Conservation (phyloP, 164 flowering plant species). For the Aristolochia californica region DNA sequence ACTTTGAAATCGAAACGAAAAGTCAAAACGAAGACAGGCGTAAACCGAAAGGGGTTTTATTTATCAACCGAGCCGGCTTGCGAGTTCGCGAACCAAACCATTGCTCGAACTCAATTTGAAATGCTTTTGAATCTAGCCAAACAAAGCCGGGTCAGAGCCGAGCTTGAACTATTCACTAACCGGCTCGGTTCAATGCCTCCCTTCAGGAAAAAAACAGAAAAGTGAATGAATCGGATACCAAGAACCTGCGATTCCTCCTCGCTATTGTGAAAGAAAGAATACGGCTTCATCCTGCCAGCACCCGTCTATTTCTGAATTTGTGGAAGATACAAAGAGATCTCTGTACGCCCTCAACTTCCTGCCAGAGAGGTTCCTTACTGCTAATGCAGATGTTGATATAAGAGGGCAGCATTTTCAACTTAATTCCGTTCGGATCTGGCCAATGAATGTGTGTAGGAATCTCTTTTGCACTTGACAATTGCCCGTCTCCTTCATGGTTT, state of each 20-base stretch:
- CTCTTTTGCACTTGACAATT: constrained; percentile 14
- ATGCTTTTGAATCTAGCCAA: too few species aligned
- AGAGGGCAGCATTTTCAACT: constrained; percentile 14
- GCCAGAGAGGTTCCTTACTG: constrained; percentile 25
- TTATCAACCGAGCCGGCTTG: too few species aligned
- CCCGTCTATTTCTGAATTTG: constrained; percentile 16
- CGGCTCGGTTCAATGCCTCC: neutral
- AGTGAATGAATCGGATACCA: constrained; percentile 1
- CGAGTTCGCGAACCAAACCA: too few species aligned
- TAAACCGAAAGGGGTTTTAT: too few species aligned
- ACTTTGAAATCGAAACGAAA: too few species aligned
- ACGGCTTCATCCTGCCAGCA: constrained; percentile 13
- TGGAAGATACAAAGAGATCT: constrained; percentile 36
- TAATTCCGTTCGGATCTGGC: constrained; percentile 21
- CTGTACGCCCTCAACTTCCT: constrained; percentile 21
- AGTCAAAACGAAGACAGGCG: too few species aligned
- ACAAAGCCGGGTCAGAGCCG: too few species aligned
- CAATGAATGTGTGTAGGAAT: constrained; percentile 23
- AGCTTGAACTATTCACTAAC: neutral
- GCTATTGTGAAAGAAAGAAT: constrained; percentile 4
- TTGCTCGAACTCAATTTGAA: too few species aligned
- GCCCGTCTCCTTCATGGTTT: constrained; percentile 26
- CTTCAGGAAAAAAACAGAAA: constrained; percentile 1
- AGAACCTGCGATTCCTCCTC: constrained; percentile 2
- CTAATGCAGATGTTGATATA: constrained; percentile 10